Conservation (phyloP, 495 filamentous ascomycete species). For the Xylaria castorea region DNA sequence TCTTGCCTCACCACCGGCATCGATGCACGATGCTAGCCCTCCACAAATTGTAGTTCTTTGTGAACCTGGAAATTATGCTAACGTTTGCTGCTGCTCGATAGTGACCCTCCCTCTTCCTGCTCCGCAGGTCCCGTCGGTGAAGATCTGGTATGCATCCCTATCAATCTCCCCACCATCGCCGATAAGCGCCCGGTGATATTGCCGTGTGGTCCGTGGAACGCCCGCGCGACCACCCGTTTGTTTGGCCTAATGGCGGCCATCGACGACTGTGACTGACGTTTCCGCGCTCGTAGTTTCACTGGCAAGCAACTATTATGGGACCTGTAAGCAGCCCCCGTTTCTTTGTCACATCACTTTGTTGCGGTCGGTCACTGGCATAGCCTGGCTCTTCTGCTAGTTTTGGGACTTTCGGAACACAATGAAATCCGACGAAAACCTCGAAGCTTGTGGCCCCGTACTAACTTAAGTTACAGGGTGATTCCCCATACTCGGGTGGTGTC, state of each 20-base stretch:
- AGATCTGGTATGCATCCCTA: conserved; percentile 81
- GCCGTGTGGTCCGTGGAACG: not conserved
- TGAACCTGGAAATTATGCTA: conserved; percentile 41
- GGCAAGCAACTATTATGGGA: conserved; percentile 99
- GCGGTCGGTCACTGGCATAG: not conserved
- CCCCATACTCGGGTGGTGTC: conserved; percentile 94
- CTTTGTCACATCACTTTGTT: conserved; percentile 2
- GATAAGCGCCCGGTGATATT: conserved; percentile 31
- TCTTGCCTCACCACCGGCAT: not conserved
- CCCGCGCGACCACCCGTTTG: not conserved
- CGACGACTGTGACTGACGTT: conserved; percentile 42
- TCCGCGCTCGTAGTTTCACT: conserved; percentile 80
- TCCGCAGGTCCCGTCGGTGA: conserved; percentile 95
- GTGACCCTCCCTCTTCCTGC: conserved; percentile 98
- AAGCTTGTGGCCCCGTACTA: conserved; percentile 35
- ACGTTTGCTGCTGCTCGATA: conserved; percentile 48
- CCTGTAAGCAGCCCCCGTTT: conserved; percentile 72
- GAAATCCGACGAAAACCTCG: not conserved
- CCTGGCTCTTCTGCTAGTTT: not conserved
- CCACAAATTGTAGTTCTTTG: not conserved
- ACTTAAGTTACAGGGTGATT: conserved; percentile 71
- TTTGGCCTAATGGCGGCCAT: not conserved
- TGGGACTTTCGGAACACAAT: not conserved
- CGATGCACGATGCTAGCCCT: not conserved
- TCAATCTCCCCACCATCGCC: conserved; percentile 27